Evolutionary conservation across 306 rosid species (phyloP), one percentile per base, ranked within the genome.

Genomic region (Quillaja saponaria): DNA sequence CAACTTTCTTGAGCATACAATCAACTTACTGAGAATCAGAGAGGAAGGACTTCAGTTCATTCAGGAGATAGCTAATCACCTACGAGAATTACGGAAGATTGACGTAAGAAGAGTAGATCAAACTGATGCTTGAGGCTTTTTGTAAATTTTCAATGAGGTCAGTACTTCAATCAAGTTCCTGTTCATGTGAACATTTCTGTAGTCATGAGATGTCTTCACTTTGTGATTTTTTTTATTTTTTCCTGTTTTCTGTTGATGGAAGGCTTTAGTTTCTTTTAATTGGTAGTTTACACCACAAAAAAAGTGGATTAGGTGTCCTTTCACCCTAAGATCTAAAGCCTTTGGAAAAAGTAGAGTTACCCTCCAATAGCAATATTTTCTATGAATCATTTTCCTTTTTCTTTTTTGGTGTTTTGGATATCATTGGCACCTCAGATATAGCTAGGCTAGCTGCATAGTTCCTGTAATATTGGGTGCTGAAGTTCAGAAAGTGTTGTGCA

Each of bases 1-100:
- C 67, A 74, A 64, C 67, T 76, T 92, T 68, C 91, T 92, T 57
- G 85, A 80, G 74, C 89, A 80, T 42, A 40, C 78, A 13, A 17
- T 87, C 56, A 85, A 75, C 60, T 65, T 83, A 34, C 80, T 83
- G 25, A 75, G 74, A 40, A 69, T 71, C 6, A 90, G 90, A 51
- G 86, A 77, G 15, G 81, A 84, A 61, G 99, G 97, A 39, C 81
- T 81, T 49, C 69, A 69, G 49, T 78, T 89, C 63, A 69, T 94
- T 72, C 80, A 72, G 61, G 91, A 87, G 75, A 80, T 94, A 69
- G 87, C 95, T 68, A 55, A 80, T 57, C 87, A 74, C 63, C 80
- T 89, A 46, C 95, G 25, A 68, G 86, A 89, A 63, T 57, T 89
- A 34, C 82, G 86, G 42, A 72, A 53, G 74, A 71, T 86, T 18